Base-by-base conservation (phyloP, 23 red algal species). In the Gracilaria domingensis region DNA sequence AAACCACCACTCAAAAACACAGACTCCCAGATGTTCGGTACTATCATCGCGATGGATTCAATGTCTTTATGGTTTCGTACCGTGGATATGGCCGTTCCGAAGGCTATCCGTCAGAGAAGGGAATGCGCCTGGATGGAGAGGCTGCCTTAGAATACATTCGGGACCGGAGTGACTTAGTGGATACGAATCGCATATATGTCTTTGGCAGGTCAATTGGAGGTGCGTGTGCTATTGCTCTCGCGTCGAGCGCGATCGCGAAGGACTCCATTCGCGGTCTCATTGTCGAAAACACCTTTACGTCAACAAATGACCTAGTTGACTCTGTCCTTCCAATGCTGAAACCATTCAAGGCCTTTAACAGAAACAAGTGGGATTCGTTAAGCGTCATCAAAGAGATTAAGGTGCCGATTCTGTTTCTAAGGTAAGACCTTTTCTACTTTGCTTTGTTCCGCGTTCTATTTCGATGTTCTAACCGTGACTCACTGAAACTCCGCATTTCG, bases 221-320 rank as follows among this genome's bases (percentile, higher is more conserved):
- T 35, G 96, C 96, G 0, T 93, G 94, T 38, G 96, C 88, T 26
- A 82, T 98, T 44, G 60, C 86, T 26, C 66, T 89, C 29, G 95
- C 95, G 13, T 60, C 67, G 21, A 74, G 45, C 50, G 50, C 61
- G 34, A 73, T 40, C 65, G 66, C 86, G 28, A 56, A 89, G 45
- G 44, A 67, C 50, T 56, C 47, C 23, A 29, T 96, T 66, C 64
- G 69, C 40, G 96, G 96, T 32, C 47, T 98, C 25, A 84, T 98
- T 60, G 93, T 98, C 37, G 96, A 98, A 61, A 98, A 98, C 80
- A 98, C 96, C 0, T 98, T 98, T 50, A 95, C 88, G 24, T 95
- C 88, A 21, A 93, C 95, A 58, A 80, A 93, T 79, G 88, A 93
- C 61, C 93, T 95, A 83, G 95, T 98, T 53, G 96, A 98, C 89